Conservation (phyloP, 768 basidiomycete genomes). For the Collybia sp. region DNA sequence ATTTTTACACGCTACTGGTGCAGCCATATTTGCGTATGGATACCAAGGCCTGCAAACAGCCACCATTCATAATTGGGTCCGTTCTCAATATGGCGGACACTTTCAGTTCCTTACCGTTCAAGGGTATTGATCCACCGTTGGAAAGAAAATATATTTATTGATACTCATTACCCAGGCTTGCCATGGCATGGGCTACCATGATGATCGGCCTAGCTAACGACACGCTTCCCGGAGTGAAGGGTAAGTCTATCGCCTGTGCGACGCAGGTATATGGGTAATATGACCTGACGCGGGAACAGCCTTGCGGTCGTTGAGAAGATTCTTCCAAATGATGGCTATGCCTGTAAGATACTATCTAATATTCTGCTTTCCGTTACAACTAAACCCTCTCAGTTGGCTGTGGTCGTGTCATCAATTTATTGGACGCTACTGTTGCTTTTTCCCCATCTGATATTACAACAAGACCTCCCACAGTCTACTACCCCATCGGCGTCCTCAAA, state of each 20-base stretch:
- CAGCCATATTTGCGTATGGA: slow-evolving; percentile 31
- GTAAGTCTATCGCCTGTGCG: slow-evolving; percentile 14
- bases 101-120: slow-evolving; percentile 76
- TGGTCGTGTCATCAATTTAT: slow-evolving; percentile 50
- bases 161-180: slow-evolving; percentile 20
- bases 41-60: slow-evolving; percentile 23
- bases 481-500: slow-evolving; percentile 23
- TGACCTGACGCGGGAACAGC: slow-evolving; percentile 18
- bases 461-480: not conserved
- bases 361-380: not conserved
- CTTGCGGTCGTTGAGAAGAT: slow-evolving; percentile 44
- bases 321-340: slow-evolving; percentile 57
- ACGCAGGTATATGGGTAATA: not conserved
- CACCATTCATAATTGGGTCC: slow-evolving; percentile 25
- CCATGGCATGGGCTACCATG: slow-evolving; percentile 31
- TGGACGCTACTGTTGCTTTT: slow-evolving; percentile 56
- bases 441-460: slow-evolving; percentile 54
- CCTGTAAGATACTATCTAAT: slow-evolving; percentile 39
- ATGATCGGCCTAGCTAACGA: slow-evolving; percentile 24
- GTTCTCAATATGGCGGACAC: slow-evolving; percentile 54
- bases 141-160: not conserved
- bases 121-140: slow-evolving; percentile 40
- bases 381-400: slow-evolving; percentile 21
- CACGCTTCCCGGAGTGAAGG: slow-evolving; percentile 21
- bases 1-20: slow-evolving; percentile 24